A percentile compares a stretch with the other conserved stretches of the same genome.
Conservation (phyloP, 2,329 filamentous ascomycete species). For the Monosporascus sp. region DNA sequence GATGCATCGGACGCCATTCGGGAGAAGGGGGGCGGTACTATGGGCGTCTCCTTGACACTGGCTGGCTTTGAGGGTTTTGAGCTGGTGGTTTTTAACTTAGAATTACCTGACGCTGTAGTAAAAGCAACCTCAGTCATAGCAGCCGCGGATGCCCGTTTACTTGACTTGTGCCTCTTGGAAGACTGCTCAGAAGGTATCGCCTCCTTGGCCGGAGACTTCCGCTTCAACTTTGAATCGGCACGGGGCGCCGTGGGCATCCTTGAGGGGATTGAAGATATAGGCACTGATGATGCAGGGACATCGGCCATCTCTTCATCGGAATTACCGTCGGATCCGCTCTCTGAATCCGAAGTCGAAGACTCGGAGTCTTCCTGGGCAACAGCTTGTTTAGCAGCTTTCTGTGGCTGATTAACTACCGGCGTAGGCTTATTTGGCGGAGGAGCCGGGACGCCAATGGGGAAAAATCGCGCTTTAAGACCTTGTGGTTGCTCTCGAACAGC, state of each 20-base stretch:
- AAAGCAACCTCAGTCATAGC: background rate
- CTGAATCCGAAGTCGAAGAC: conserved; percentile 28
- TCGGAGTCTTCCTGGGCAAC: conserved; percentile 33
- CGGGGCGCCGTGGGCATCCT: conserved; percentile 17
- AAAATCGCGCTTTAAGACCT: conserved; percentile 62
- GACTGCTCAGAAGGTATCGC: conserved; percentile 14
- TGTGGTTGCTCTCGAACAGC: conserved; percentile 59
- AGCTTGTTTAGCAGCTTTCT: conserved; percentile 1
- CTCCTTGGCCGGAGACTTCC: conserved; percentile 25
- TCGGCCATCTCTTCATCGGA: conserved; percentile 41
- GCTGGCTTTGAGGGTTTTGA: background rate
- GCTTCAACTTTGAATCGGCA: conserved; percentile 26
- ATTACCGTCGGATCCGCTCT: conserved; percentile 39
- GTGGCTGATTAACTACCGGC: background rate
- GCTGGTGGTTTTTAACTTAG: background rate
- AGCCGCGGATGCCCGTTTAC: background rate
- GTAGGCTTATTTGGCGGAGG: conserved; percentile 4
- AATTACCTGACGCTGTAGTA: background rate
- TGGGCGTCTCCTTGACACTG: conserved; percentile 25
- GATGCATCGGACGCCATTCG: conserved; percentile 15
- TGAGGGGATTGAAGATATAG: conserved; percentile 13
- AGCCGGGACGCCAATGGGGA: conserved; percentile 54
- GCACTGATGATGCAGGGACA: conserved; percentile 24
- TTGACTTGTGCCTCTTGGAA: conserved; percentile 25
- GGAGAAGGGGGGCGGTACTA: conserved; percentile 24